Evolutionary conservation across 2,329 filamentous ascomycete species (phyloP).

Genomic region (Cytospora piceicola): DNA sequence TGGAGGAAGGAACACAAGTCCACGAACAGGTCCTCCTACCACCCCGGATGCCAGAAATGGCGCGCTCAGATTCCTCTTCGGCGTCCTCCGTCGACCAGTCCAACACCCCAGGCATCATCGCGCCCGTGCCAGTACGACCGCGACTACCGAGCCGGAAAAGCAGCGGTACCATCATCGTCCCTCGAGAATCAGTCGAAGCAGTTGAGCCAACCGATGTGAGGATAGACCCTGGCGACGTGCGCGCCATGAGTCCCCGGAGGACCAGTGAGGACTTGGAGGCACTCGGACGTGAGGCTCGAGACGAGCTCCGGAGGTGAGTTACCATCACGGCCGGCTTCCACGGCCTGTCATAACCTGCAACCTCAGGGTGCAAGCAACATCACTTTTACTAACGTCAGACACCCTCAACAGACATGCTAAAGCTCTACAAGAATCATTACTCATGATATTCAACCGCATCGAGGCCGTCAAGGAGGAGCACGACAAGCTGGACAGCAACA

Average conservation of each 20-base stretch:
- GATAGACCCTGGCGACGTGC: slow-evolving; percentile 84
- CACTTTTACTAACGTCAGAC: slow-evolving; percentile 30
- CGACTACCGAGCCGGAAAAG: slow-evolving; percentile 74
- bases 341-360: background rate
- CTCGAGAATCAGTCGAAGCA: slow-evolving; percentile 69
- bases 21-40: slow-evolving; percentile 22
- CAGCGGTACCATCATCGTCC: slow-evolving; percentile 81
- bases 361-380: background rate
- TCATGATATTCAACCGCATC: slow-evolving; percentile 89
- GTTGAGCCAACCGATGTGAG: slow-evolving; percentile 74
- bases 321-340: background rate
- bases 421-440: slow-evolving; percentile 82
- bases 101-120: slow-evolving; percentile 49
- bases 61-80: slow-evolving; percentile 42
- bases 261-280: slow-evolving; percentile 90
- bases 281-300: slow-evolving; percentile 80
- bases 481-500: slow-evolving; percentile 94
- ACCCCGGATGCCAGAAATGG: slow-evolving; percentile 33
- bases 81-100: slow-evolving; percentile 39
- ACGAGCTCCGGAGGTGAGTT: slow-evolving; percentile 61
- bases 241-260: slow-evolving; percentile 91
- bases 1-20: slow-evolving; percentile 26
- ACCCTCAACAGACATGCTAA: slow-evolving; percentile 73
- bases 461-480: slow-evolving; percentile 94
- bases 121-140: slow-evolving; percentile 63